Conservation (phyloP, 2,329 filamentous ascomycete species). For the Aphanoascus verrucosus region DNA sequence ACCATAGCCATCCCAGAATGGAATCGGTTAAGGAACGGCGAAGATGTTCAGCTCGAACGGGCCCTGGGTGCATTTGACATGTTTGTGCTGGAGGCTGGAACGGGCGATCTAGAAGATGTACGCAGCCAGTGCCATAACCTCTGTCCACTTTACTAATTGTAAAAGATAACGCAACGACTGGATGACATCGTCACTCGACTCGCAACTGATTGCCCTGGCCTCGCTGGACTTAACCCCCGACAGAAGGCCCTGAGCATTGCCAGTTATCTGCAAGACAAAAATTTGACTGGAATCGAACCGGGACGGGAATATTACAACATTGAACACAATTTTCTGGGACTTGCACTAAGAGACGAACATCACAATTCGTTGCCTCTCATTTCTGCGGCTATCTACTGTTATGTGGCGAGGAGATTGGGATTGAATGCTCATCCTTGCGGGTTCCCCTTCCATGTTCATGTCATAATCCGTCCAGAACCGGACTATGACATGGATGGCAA, state of each 20-base stretch:
- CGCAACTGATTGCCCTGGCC: conserved; percentile 40
- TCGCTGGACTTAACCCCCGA: conserved; percentile 51
- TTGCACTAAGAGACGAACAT: conserved; percentile 59
- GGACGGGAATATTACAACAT: conserved; percentile 63
- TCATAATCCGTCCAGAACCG: conserved; percentile 55
- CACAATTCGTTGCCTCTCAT: conserved; percentile 80
- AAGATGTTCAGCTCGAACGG: conserved; percentile 54
- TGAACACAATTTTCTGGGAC: conserved; percentile 77
- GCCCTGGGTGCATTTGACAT: conserved; percentile 78
- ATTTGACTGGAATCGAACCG: conserved; percentile 61
- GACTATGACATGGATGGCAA: conserved; percentile 52
- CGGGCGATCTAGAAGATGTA: conserved; percentile 65
- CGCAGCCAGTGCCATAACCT: conserved; percentile 17
- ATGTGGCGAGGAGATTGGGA: conserved; percentile 61
- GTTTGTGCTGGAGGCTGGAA: conserved; percentile 65
- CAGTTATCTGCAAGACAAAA: conserved; percentile 55
- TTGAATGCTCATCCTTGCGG: conserved; percentile 68
- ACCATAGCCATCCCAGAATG: conserved; percentile 69
- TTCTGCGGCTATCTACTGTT: conserved; percentile 76
- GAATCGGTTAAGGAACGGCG: conserved; percentile 46
- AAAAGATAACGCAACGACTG: conserved; percentile 52
- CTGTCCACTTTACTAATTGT: neutral
- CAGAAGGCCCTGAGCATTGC: conserved; percentile 58
- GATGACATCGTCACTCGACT: conserved; percentile 54
- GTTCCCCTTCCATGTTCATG: conserved; percentile 77